Percentiles rank a stretch among this genome's conserved stretches.
Evolutionary conservation across 139 green algal genomes (phyloP).

Genomic region (Pleodorina starrii): DNA sequence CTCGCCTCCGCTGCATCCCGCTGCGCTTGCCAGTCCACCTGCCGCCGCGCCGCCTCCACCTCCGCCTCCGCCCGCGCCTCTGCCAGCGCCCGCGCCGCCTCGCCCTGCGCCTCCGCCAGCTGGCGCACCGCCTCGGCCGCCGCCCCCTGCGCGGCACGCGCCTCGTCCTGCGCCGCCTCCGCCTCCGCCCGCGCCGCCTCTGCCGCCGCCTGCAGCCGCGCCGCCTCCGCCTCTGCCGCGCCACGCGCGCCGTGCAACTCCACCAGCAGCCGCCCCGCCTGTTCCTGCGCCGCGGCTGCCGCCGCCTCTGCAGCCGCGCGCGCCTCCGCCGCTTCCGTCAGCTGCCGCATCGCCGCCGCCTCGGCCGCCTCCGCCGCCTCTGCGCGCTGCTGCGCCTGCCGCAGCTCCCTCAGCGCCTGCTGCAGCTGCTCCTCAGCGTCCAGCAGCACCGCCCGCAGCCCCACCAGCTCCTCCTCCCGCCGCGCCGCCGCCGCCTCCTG

Average conservation of each 20-base stretch:
- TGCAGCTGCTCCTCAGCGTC: slow-evolving; percentile 17
- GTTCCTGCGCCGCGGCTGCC: background rate
- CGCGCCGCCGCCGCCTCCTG: background rate
- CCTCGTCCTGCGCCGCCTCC: background rate
- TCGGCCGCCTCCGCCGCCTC: background rate
- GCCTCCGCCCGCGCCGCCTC: background rate
- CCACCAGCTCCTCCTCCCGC: background rate
- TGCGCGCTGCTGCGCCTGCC: background rate
- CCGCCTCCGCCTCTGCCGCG: background rate
- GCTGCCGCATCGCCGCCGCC: background rate
- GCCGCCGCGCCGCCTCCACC: background rate
- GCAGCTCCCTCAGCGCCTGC: background rate
- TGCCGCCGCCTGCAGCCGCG: background rate
- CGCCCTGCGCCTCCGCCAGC: background rate
- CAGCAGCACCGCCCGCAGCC: background rate
- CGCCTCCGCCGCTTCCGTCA: background rate
- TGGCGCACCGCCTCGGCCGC: background rate
- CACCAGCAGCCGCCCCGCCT: background rate
- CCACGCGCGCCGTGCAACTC: background rate
- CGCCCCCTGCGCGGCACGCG: background rate
- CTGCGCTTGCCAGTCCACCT: background rate
- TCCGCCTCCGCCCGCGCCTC: background rate
- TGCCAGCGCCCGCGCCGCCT: no score
- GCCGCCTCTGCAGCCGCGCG: background rate
- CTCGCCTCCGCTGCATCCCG: background rate